These are phyloP conservation scores for Amphicarpaea edgeworthii DNA, from an alignment of 306 rosid genomes.

Conservation along the genomic window DNA sequence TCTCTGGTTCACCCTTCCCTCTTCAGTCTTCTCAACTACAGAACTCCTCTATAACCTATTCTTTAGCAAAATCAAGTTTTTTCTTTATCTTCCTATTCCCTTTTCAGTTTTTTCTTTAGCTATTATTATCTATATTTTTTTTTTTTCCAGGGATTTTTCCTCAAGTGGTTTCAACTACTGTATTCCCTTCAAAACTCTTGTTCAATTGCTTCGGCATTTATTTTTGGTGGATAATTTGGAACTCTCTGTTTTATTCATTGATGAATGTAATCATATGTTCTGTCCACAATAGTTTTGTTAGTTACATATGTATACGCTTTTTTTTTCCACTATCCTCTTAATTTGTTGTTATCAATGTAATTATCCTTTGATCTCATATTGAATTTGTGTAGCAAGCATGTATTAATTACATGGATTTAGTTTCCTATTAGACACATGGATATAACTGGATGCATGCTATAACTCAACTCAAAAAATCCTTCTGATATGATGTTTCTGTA, in stretches of 20 bases:
- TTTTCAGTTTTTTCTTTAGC: neutral
- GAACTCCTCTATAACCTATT: too few species aligned
- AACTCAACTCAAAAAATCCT: slow-evolving; percentile 10
- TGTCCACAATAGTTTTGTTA: slow-evolving; percentile 45
- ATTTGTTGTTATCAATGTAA: slow-evolving; percentile 69
- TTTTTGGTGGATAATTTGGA: neutral
- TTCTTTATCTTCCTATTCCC: neutral
- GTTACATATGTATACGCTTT: slow-evolving; percentile 62
- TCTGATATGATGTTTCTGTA: neutral
- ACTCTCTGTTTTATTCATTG: slow-evolving; percentile 32
- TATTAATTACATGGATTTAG: slow-evolving; percentile 10
- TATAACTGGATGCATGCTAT: slow-evolving; percentile 34
- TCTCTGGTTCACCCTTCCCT: too few species aligned
- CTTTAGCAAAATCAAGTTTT: too few species aligned
- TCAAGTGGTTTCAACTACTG: slow-evolving; percentile 63
- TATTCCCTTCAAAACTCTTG: slow-evolving; percentile 50
- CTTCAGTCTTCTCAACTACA: neutral
- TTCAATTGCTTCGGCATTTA: slow-evolving; percentile 22
- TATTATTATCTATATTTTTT: neutral
- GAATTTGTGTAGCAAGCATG: too few species aligned
- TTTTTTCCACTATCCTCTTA: slow-evolving; percentile 59
- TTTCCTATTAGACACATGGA: neutral
- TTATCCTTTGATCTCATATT: slow-evolving; percentile 49
- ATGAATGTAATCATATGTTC: slow-evolving; percentile 31
- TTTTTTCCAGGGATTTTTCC: slow-evolving; percentile 71